A percentile compares a stretch with the other conserved stretches of the same genome.
Conservation (phyloP, 176 grass and related monocot species). For the Thalia dealbata region DNA sequence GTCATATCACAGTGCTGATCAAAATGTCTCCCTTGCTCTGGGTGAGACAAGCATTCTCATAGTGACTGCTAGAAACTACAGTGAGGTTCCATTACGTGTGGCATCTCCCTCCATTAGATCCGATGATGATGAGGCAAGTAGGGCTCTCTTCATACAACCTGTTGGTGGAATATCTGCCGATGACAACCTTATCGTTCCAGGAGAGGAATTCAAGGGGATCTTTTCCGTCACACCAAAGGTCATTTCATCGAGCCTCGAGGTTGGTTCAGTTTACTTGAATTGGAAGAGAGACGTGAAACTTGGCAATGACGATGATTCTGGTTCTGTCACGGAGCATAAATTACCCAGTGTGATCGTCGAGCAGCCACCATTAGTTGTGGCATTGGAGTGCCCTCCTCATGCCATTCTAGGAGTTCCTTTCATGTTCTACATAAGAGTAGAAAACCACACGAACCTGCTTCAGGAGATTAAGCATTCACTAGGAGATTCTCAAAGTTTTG, state of each 20-base stretch:
- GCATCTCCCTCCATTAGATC: conserved; percentile 43
- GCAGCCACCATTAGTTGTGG: conserved; percentile 66
- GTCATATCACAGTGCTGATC: conserved; percentile 34
- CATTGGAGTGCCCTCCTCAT: conserved; percentile 76
- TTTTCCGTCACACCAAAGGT: conserved; percentile 58
- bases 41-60: conserved; percentile 71
- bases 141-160: conserved; percentile 36
- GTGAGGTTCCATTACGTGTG: conserved; percentile 62
- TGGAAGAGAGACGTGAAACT: conserved; percentile 65
- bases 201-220: conserved; percentile 69
- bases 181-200: conserved; percentile 43
- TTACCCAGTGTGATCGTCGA: conserved; percentile 58
- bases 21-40: conserved; percentile 57
- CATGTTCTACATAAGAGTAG: conserved; percentile 69
- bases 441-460: conserved; percentile 71
- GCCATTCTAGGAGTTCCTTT: conserved; percentile 73
- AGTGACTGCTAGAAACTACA: conserved; percentile 65
- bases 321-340: conserved; percentile 41
- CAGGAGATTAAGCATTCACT: conserved; percentile 94
- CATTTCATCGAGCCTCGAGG: conserved; percentile 27
- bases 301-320: conserved; percentile 31
- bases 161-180: conserved; percentile 46
- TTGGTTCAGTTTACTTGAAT: conserved; percentile 60
- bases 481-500: conserved; percentile 86
- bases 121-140: conserved; percentile 19